A percentile compares a stretch with the other conserved stretches of the same genome.
These are phyloP conservation scores for Coccomyxa sp. DNA, from an alignment of 139 green algal species.

Conservation along the genomic window DNA sequence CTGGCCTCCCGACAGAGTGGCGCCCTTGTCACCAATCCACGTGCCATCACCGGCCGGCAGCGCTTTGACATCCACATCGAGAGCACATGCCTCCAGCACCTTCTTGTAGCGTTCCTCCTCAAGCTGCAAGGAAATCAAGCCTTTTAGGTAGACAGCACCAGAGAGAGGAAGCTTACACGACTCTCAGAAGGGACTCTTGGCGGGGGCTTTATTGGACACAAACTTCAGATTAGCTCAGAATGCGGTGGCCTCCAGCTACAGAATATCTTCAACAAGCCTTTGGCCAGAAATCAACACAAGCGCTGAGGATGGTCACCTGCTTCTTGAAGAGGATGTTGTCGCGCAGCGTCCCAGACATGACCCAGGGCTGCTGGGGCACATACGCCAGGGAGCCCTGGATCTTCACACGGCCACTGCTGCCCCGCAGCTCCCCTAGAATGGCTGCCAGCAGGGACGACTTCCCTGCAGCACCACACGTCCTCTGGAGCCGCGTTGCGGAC, in stretches of 20 bases:
- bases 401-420: slow-evolving; percentile 1
- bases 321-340: background rate
- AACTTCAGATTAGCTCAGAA: no score
- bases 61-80: slow-evolving; percentile 51
- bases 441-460: slow-evolving; percentile 71
- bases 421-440: slow-evolving; percentile 59
- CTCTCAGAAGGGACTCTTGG: no score
- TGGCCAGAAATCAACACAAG: no score
- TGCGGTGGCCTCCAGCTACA: background rate
- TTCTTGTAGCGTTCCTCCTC: slow-evolving; percentile 39
- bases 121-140: no score
- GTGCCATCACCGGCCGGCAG: slow-evolving; percentile 52
- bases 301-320: background rate
- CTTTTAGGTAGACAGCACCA: no score
- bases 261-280: no score
- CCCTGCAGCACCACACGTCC: slow-evolving; percentile 24
- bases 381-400: slow-evolving; percentile 36
- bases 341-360: slow-evolving; percentile 47
- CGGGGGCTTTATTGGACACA: no score
- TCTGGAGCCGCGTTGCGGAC: background rate
- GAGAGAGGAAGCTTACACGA: no score
- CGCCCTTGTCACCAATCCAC: slow-evolving; percentile 47
- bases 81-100: slow-evolving; percentile 54
- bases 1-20: slow-evolving; percentile 50
- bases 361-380: slow-evolving; percentile 58